phyloP scores from a whole-genome alignment of 139 green algal species.

The Zygnema circumcarinatum region DNA sequence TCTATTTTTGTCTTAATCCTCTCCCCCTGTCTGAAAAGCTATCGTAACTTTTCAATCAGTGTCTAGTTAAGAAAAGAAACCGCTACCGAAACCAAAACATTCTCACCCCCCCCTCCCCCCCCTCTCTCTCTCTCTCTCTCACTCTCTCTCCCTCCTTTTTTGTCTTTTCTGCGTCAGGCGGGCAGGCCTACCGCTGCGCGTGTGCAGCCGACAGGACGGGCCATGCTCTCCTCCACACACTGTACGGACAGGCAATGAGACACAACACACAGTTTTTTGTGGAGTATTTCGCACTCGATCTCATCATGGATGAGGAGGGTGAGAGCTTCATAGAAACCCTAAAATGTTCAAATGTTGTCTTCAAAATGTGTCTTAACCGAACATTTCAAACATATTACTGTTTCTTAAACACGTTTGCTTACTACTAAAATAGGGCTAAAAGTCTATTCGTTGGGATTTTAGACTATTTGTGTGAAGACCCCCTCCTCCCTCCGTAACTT shows the following conservation, averaged over 20 bases:
- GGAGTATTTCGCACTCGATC: constrained; percentile 97
- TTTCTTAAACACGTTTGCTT: neutral
- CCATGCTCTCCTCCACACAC: constrained; percentile 98
- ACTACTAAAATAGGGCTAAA: neutral
- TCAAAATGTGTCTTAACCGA: no score
- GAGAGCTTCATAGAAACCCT: neutral
- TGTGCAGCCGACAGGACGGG: constrained; percentile 95
- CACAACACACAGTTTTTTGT: constrained; percentile 98
- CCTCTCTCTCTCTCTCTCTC: no score
- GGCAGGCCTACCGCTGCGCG: constrained; percentile 87
- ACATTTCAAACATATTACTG: no score
- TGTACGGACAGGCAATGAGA: constrained; percentile 96
- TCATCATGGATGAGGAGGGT: constrained; percentile 92
- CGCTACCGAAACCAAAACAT: no score
- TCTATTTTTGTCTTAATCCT: no score
- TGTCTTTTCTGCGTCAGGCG: constrained; percentile 31
- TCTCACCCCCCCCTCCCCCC: no score
- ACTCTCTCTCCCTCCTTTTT: neutral
- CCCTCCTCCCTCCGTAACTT: no score
- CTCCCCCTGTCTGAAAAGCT: no score
- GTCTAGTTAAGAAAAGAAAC: no score
- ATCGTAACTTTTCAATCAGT: no score
- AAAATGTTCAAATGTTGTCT: neutral
- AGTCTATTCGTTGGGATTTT: no score
- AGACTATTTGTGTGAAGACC: no score